Percentiles rank a stretch among this genome's conserved stretches.
phyloP scores from a whole-genome alignment of 371 early-diverging fungal genomes.

The Entomophthora muscae region DNA sequence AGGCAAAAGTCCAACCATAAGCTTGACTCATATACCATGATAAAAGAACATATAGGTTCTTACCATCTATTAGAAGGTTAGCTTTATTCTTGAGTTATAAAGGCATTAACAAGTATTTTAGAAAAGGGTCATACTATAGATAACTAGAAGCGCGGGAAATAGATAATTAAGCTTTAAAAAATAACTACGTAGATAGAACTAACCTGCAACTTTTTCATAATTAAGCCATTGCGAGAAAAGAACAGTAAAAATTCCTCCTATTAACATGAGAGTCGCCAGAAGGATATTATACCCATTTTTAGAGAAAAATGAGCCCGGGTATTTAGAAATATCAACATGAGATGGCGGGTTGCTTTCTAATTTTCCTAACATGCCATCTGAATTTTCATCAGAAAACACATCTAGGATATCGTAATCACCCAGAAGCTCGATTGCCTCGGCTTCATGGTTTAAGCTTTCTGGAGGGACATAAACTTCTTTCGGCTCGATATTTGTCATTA shows the following conservation, averaged over 20 bases:
- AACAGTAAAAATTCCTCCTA: not conserved
- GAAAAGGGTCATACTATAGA: not conserved
- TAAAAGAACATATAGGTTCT: not conserved
- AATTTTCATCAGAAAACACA: no score
- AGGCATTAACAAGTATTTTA: not conserved
- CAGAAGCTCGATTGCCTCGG: no score
- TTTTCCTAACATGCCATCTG: no score
- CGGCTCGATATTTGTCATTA: not conserved
- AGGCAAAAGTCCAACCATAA: not conserved
- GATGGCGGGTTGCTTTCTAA: not conserved
- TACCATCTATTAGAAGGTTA: not conserved
- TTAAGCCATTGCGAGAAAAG: not conserved
- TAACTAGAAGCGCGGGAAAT: not conserved
- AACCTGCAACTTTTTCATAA: not conserved
- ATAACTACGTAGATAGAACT: not conserved
- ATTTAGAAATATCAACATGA: not conserved
- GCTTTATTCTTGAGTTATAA: not conserved
- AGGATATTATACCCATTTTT: not conserved
- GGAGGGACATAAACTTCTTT: no score
- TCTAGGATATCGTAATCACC: no score
- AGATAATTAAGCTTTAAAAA: not conserved
- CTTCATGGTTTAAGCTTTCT: no score
- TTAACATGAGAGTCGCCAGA: not conserved
- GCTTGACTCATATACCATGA: not conserved
- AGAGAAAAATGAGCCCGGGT: no score